A percentile compares a stretch with the other conserved stretches of the same genome.
Evolutionary conservation across 129 eudicot genomes (phyloP).

Genomic region (Apium graveolens): DNA sequence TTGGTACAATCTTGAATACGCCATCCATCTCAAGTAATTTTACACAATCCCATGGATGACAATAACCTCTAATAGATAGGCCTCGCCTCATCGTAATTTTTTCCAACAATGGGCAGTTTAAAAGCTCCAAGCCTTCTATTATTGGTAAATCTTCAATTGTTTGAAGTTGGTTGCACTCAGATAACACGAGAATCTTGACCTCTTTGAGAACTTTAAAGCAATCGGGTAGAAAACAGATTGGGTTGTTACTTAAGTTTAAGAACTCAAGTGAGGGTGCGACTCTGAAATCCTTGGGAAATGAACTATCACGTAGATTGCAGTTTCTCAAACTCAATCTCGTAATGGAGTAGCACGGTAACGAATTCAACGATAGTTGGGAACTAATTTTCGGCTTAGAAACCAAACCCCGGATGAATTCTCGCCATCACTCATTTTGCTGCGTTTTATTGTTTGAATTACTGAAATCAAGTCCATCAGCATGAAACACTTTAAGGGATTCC

Average conservation of each 20-base stretch:
- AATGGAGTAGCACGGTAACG: not conserved
- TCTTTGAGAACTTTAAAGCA: not conserved
- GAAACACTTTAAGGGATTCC: not conserved
- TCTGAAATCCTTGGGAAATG: not conserved
- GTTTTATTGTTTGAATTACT: not conserved
- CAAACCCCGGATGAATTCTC: not conserved
- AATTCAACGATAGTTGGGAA: not conserved
- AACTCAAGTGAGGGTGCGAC: not conserved
- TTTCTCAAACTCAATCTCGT: not conserved
- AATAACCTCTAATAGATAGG: rapidly evolving
- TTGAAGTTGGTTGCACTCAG: not conserved
- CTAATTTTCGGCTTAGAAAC: too few species aligned
- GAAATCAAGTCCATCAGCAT: not conserved
- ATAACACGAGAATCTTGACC: not conserved
- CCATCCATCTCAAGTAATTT: not conserved
- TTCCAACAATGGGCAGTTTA: not conserved
- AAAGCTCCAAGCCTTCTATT: not conserved
- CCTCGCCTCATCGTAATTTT: not conserved
- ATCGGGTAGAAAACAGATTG: conserved; percentile 8
- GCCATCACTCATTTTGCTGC: not conserved
- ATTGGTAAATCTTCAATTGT: not conserved
- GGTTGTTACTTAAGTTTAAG: not conserved
- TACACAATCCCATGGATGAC: not conserved
- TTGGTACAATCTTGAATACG: not conserved
- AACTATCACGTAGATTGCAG: not conserved